Evolutionary conservation across 306 rosid species (phyloP).

Genomic region (Malus fusca): DNA sequence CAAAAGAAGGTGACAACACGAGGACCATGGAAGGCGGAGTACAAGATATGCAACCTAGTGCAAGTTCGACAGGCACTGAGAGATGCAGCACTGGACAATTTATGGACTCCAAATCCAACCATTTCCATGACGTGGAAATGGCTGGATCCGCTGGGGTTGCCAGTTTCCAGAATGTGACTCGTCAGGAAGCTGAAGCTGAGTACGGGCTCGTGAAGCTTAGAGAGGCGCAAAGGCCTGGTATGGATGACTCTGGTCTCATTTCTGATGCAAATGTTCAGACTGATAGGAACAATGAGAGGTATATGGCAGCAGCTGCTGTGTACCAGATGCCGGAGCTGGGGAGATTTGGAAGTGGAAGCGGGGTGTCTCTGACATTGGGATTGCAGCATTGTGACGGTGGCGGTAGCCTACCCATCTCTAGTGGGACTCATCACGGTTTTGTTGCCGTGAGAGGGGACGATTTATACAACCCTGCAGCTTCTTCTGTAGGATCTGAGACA

Average conservation of each 20-base stretch:
- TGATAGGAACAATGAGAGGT: slow-evolving; percentile 35
- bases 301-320: slow-evolving; percentile 38
- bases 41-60: slow-evolving; percentile 52
- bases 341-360: slow-evolving; percentile 42
- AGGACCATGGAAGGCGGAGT: slow-evolving; percentile 35
- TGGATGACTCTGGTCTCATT: slow-evolving; percentile 36
- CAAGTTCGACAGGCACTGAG: slow-evolving; percentile 38
- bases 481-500: slow-evolving; percentile 41
- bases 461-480: slow-evolving; percentile 39
- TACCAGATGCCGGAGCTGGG: slow-evolving; percentile 59
- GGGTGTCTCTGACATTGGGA: slow-evolving; percentile 69
- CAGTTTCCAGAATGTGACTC: slow-evolving; percentile 25
- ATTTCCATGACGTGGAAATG: slow-evolving; percentile 34
- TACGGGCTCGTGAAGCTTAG: slow-evolving; percentile 30
- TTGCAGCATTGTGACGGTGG: slow-evolving; percentile 73
- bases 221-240: slow-evolving; percentile 38
- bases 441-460: slow-evolving; percentile 50
- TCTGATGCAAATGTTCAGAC: slow-evolving; percentile 36
- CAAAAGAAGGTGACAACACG: slow-evolving; percentile 38
- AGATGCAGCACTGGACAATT: slow-evolving; percentile 38
- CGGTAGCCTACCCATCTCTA: slow-evolving; percentile 39
- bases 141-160: slow-evolving; percentile 27
- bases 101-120: slow-evolving; percentile 40
- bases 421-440: slow-evolving; percentile 36
- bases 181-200: slow-evolving; percentile 28